phyloP scores from a whole-genome alignment of 148 eudicot genomes.

The Cornus suecica region DNA sequence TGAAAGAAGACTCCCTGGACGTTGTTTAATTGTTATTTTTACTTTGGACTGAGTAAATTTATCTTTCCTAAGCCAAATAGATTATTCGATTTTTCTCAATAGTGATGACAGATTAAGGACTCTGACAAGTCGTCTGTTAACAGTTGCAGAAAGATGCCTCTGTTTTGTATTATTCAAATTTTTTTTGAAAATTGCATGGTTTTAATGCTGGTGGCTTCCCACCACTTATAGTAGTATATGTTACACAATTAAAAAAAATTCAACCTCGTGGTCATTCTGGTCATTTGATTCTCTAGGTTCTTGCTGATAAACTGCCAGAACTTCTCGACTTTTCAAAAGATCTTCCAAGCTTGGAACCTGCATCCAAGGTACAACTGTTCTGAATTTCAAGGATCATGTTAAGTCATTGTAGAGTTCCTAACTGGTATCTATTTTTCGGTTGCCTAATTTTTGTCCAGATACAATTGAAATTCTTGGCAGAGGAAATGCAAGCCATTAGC shows the following conservation, averaged over 20 bases:
- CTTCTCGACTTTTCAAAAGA: slow-evolving; percentile 81
- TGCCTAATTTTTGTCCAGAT: slow-evolving; percentile 43
- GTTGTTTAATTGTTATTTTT: no score
- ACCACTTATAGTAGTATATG: not conserved
- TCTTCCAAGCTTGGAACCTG: slow-evolving; percentile 71
- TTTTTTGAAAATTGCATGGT: not conserved
- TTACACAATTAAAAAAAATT: not conserved
- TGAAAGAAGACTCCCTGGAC: no score
- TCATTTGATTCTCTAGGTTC: slow-evolving; percentile 40
- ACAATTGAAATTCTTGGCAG: slow-evolving; percentile 75
- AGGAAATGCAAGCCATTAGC: slow-evolving; percentile 94
- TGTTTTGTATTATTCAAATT: no score
- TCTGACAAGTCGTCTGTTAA: no score
- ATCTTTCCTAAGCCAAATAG: no score
- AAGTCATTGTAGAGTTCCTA: not conserved
- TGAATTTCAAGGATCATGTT: slow-evolving; percentile 1
- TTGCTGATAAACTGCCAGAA: slow-evolving; percentile 82
- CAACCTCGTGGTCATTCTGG: not conserved
- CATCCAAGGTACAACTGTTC: slow-evolving; percentile 62
- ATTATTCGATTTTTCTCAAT: no score
- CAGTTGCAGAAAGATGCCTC: no score
- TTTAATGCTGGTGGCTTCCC: not conserved
- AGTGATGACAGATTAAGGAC: no score
- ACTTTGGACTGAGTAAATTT: no score
- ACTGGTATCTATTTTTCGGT: slow-evolving; percentile 7